Evolutionary conservation across 805 yeast genomes (phyloP).

Genomic region (Lipomyces starkeyi): DNA sequence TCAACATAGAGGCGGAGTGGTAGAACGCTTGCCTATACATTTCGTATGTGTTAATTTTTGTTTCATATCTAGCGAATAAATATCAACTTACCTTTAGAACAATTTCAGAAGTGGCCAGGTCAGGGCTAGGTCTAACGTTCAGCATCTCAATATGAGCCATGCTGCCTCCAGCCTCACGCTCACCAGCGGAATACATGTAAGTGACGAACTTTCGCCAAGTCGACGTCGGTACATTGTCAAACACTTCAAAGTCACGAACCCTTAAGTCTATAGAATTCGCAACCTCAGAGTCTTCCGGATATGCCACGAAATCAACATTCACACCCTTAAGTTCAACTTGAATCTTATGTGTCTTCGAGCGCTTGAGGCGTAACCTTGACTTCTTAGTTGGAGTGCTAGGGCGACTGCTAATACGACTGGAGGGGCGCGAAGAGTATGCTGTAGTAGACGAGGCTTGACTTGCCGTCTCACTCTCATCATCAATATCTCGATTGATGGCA

Average conservation of each 20-base stretch:
- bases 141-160: slow-evolving; percentile 63
- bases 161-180: slow-evolving; percentile 68
- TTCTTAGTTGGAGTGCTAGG: slow-evolving; percentile 28
- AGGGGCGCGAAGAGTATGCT: slow-evolving; percentile 15
- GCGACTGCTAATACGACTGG: slow-evolving; percentile 17
- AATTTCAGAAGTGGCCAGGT: slow-evolving; percentile 72
- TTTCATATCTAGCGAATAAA: slow-evolving; percentile 5
- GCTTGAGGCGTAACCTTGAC: slow-evolving; percentile 59
- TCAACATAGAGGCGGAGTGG: slow-evolving; percentile 88
- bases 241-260: slow-evolving; percentile 62
- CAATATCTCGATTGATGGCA: slow-evolving; percentile 60
- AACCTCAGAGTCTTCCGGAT: slow-evolving; percentile 48
- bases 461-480: slow-evolving; percentile 45
- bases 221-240: slow-evolving; percentile 83
- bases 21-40: slow-evolving; percentile 48
- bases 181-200: slow-evolving; percentile 70
- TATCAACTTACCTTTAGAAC: slow-evolving; percentile 52
- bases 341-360: slow-evolving; percentile 69
- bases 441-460: slow-evolving; percentile 34
- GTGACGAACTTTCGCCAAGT: slow-evolving; percentile 89
- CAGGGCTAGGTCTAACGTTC: slow-evolving; percentile 67
- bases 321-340: slow-evolving; percentile 62
- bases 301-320: slow-evolving; percentile 55
- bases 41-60: slow-evolving; percentile 18
- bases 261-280: slow-evolving; percentile 52